Conservation (phyloP, 75 land plant genomes). For the Pseudotsuga menziesii region DNA sequence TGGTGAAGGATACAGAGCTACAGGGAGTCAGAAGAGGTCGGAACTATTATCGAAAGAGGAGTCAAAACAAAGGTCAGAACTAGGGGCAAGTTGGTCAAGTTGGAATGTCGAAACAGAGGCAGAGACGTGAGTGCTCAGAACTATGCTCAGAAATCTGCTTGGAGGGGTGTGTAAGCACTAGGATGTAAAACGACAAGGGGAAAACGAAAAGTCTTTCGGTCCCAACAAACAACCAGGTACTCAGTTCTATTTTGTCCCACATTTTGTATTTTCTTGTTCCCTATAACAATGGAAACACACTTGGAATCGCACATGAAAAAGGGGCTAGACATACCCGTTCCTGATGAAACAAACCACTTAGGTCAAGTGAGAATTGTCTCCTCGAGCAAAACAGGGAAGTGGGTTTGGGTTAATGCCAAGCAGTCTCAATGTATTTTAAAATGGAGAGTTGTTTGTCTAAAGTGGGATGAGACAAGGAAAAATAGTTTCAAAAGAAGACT, state of each 20-base stretch:
- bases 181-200: too few species aligned
- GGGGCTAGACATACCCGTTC: neutral
- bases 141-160: too few species aligned
- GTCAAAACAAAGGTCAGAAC: too few species aligned
- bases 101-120: too few species aligned
- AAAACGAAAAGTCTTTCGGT: too few species aligned
- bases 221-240: too few species aligned
- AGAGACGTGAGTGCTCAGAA: too few species aligned
- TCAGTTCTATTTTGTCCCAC: constrained; percentile 33
- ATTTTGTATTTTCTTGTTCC: neutral
- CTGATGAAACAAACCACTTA: neutral
- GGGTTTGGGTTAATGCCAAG: neutral
- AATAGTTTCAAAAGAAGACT: neutral
- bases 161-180: too few species aligned
- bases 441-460: neutral
- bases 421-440: neutral
- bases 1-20: too few species aligned
- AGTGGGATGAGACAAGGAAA: neutral
- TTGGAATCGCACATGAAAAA: neutral
- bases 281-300: neutral
- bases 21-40: too few species aligned
- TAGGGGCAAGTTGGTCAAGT: too few species aligned
- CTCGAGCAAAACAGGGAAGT: neutral
- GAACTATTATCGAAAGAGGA: too few species aligned
- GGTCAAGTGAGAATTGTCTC: neutral